Percentiles rank a stretch among this genome's conserved stretches.
phyloP scores from a whole-genome alignment of 2,329 filamentous ascomycete species.

The Dactylellina parvicollis region DNA sequence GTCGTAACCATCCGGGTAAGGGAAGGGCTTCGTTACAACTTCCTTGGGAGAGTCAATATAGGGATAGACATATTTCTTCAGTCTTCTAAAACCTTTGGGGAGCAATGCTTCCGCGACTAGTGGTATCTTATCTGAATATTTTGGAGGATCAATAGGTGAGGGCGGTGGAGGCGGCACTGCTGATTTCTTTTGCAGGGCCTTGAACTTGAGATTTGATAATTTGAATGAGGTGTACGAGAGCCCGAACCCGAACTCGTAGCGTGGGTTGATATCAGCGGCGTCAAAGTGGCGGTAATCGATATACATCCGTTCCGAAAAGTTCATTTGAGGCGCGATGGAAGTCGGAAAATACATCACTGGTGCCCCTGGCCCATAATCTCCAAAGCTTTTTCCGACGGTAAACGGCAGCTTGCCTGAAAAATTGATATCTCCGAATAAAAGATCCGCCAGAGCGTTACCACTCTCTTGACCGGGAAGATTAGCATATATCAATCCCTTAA shows the following conservation, averaged over 20 bases:
- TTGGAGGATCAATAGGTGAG: conserved; percentile 63
- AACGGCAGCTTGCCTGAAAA: conserved; percentile 77
- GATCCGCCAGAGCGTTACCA: conserved; percentile 72
- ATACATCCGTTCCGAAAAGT: conserved; percentile 71
- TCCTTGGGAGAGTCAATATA: conserved; percentile 69
- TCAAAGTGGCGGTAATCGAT: conserved; percentile 73
- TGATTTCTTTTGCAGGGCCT: conserved; percentile 62
- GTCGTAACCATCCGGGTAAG: conserved; percentile 74
- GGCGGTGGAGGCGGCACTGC: conserved; percentile 64
- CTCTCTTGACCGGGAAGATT: conserved; percentile 79
- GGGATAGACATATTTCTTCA: conserved; percentile 71
- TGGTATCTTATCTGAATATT: conserved; percentile 35
- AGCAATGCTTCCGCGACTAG: conserved; percentile 23
- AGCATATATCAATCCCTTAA: conserved; percentile 75
- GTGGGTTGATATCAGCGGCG: conserved; percentile 66
- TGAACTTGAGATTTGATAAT: conserved; percentile 67
- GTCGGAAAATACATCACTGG: conserved; percentile 60
- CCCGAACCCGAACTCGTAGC: conserved; percentile 73
- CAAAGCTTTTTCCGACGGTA: conserved; percentile 69
- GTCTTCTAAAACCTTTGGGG: conserved; percentile 19
- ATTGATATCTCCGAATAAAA: conserved; percentile 75
- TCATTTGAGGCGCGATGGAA: conserved; percentile 61
- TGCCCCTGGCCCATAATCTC: conserved; percentile 65
- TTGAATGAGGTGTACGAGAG: conserved; percentile 75
- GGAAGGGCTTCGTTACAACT: conserved; percentile 66